Percentiles rank a stretch among this genome's conserved stretches.
Evolutionary conservation across 192 early-diverging fungal species (phyloP).

Genomic region (Chytriomyces sp.): DNA sequence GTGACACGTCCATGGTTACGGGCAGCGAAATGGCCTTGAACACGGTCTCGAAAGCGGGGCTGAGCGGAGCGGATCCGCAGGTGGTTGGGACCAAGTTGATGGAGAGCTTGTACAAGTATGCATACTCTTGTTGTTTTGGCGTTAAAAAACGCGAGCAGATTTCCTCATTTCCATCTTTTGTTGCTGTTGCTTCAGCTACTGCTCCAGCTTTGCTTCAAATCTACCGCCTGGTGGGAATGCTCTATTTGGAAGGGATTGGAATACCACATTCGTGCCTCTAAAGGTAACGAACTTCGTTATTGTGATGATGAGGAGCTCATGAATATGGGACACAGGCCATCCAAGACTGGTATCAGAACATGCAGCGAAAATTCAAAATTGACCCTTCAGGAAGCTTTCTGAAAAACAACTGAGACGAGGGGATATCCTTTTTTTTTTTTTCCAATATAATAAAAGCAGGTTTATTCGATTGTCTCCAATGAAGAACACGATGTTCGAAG

Average conservation of each 20-base stretch:
- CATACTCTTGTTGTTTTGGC: too few species aligned
- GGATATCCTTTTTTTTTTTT: not conserved
- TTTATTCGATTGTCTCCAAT: too few species aligned
- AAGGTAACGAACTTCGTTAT: constrained; percentile 41
- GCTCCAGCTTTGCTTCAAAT: constrained; percentile 47
- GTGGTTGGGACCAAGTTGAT: constrained; percentile 28
- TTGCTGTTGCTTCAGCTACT: constrained; percentile 51
- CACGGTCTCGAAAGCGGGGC: constrained; percentile 58
- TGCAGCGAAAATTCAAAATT: constrained; percentile 73
- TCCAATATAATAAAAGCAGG: not conserved
- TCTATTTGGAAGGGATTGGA: constrained; percentile 55
- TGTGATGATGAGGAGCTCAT: constrained; percentile 42
- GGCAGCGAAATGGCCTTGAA: constrained; percentile 53
- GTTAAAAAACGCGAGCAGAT: too few species aligned
- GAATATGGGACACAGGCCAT: constrained; percentile 66
- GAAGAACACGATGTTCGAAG: too few species aligned
- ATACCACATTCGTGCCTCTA: constrained; percentile 50
- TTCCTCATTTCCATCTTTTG: too few species aligned
- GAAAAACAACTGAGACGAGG: constrained; percentile 21
- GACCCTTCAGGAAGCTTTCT: constrained; percentile 60
- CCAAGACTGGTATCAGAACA: constrained; percentile 80
- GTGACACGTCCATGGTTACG: constrained; percentile 41
- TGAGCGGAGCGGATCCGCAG: constrained; percentile 50
- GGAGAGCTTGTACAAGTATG: not conserved
- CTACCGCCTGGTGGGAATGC: constrained; percentile 61